Conservation (phyloP, 2,329 filamentous ascomycete genomes). For the Samsoniella hepiali region DNA sequence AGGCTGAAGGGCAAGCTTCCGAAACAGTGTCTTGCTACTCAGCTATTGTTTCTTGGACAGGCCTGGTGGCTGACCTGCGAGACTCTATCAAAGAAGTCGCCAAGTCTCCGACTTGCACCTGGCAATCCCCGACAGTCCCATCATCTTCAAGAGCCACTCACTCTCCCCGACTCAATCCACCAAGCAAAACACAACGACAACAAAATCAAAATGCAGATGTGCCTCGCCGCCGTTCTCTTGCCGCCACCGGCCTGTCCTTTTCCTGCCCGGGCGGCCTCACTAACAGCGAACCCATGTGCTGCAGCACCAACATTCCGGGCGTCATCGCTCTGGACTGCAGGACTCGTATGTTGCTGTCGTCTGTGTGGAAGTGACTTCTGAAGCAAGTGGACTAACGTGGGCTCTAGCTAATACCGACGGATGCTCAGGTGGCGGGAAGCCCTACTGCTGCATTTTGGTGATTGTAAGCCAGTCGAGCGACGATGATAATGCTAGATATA, state of each 20-base stretch:
- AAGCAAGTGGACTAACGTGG: not conserved
- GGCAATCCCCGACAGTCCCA: not conserved
- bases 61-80: not conserved
- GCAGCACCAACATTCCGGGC: not conserved
- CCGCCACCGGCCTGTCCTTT: not conserved
- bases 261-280: not conserved
- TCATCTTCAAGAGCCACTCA: not conserved
- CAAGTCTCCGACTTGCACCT: not conserved
- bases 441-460: constrained; percentile 4
- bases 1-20: not conserved
- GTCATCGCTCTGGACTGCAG: not conserved
- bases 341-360: not conserved
- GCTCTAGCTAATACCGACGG: not conserved
- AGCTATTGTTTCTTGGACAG: not conserved
- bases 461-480: not conserved
- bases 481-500: not conserved
- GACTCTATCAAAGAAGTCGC: not conserved
- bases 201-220: not conserved
- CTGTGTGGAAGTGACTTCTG: no score
- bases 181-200: not conserved
- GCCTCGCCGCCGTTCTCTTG: not conserved
- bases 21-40: not conserved
- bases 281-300: not conserved
- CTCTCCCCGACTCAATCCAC: no score
- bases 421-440: not conserved